These are phyloP conservation scores for Trichophyton verrucosum DNA, from an alignment of 2,329 filamentous ascomycete genomes.

Conservation along the genomic window DNA sequence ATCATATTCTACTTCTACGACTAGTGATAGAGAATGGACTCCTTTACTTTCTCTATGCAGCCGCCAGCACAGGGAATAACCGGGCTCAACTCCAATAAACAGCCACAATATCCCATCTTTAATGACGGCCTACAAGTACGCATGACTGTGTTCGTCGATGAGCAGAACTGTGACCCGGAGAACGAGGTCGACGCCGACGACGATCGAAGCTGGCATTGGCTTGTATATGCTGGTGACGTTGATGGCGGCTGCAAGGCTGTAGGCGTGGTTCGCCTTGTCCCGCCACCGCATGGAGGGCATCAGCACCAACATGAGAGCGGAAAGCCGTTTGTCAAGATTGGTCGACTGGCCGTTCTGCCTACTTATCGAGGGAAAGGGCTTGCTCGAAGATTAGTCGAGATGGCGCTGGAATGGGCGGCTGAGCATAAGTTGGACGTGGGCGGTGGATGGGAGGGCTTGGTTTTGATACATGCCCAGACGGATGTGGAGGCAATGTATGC, in stretches of 20 bases:
- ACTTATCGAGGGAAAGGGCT: not conserved
- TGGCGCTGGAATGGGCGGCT: constrained; percentile 55
- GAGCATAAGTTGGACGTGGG: constrained; percentile 37
- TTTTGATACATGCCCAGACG: constrained; percentile 69
- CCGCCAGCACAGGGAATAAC: not conserved
- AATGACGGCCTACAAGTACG: constrained; percentile 48
- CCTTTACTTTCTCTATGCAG: not conserved
- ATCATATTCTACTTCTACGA: not conserved
- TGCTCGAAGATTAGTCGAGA: constrained; percentile 53
- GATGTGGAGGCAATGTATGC: constrained; percentile 53
- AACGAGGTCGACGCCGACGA: constrained; percentile 77
- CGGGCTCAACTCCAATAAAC: not conserved
- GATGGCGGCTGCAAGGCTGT: constrained; percentile 43
- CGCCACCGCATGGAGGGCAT: constrained; percentile 45
- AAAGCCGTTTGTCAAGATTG: not conserved
- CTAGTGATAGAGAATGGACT: not conserved
- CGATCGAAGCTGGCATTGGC: constrained; percentile 68
- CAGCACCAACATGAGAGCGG: not conserved
- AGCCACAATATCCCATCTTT: constrained; percentile 41
- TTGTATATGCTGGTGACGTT: constrained; percentile 59
- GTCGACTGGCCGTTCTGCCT: not conserved
- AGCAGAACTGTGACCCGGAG: constrained; percentile 46
- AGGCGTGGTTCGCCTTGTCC: constrained; percentile 67
- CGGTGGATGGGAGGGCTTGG: constrained; percentile 54
- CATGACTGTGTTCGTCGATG: constrained; percentile 45